These are phyloP conservation scores for Termitomyces sp. DNA, from an alignment of 768 basidiomycete genomes.

Conservation along the genomic window DNA sequence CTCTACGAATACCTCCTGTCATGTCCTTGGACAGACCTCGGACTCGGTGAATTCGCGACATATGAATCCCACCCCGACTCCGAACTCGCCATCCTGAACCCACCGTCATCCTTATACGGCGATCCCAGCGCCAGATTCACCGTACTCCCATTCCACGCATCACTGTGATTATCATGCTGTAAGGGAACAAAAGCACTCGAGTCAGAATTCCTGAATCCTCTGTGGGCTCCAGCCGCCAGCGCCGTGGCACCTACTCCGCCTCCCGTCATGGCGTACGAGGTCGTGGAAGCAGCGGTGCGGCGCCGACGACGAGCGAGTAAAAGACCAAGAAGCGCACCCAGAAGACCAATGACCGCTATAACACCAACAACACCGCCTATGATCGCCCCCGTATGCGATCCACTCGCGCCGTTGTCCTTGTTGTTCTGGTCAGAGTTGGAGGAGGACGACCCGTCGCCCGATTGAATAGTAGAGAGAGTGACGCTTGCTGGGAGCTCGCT, in stretches of 20 bases:
- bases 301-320: slow-evolving; percentile 47
- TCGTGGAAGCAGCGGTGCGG: slow-evolving; percentile 29
- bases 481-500: slow-evolving; percentile 47
- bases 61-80: slow-evolving; percentile 28
- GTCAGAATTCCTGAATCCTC: slow-evolving; percentile 45
- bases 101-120: slow-evolving; percentile 27
- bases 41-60: slow-evolving; percentile 15
- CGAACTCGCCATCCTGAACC: slow-evolving; percentile 26
- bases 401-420: slow-evolving; percentile 11
- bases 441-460: slow-evolving; percentile 19
- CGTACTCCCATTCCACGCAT: slow-evolving; percentile 54
- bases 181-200: slow-evolving; percentile 71
- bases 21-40: not conserved
- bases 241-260: slow-evolving; percentile 10
- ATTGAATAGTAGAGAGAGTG: slow-evolving; percentile 35
- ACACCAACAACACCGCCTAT: slow-evolving; percentile 48
- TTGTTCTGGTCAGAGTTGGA: slow-evolving; percentile 5
- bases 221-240: slow-evolving; percentile 17
- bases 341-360: slow-evolving; percentile 43
- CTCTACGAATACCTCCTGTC: slow-evolving; percentile 8
- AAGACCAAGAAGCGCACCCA: slow-evolving; percentile 51
- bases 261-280: slow-evolving; percentile 20
- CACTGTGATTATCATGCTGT: slow-evolving; percentile 53
- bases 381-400: slow-evolving; percentile 36
- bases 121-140: slow-evolving; percentile 30